Percentiles rank a stretch among this genome's conserved stretches.
These are phyloP conservation scores for Leptomonas pyrrhocoris DNA, from an alignment of 208 protist species.

Conservation along the genomic window DNA sequence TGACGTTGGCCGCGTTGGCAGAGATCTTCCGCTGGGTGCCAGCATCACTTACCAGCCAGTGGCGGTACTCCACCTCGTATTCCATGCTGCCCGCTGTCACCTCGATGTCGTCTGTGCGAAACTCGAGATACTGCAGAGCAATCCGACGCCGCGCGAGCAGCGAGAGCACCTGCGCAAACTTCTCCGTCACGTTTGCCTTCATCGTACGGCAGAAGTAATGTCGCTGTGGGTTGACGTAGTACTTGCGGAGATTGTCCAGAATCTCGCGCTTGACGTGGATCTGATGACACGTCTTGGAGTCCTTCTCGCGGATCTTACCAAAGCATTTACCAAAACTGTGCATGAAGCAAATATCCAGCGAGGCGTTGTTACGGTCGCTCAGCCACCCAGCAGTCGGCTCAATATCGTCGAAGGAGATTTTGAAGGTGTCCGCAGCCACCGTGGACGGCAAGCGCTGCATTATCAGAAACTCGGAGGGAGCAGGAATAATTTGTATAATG, in stretches of 20 bases:
- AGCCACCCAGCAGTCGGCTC: constrained; percentile 63
- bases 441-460: constrained; percentile 21
- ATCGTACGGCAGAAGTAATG: constrained; percentile 63
- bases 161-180: constrained; percentile 52
- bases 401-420: constrained; percentile 45
- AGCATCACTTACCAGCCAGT: constrained; percentile 45
- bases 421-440: constrained; percentile 17
- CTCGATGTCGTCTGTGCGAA: constrained; percentile 52
- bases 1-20: constrained; percentile 7
- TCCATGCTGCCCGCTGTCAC: constrained; percentile 48
- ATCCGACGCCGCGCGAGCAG: constrained; percentile 45
- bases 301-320: constrained; percentile 48
- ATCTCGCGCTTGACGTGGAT: constrained; percentile 51
- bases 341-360: constrained; percentile 70
- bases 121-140: constrained; percentile 58
- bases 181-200: constrained; percentile 56
- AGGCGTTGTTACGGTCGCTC: constrained; percentile 53
- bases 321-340: constrained; percentile 70
- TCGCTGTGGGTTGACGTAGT: constrained; percentile 47
- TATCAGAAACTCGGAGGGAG: constrained; percentile 13
- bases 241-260: constrained; percentile 44
- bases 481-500: constrained; percentile 41
- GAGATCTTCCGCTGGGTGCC: constrained; percentile 16
- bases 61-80: constrained; percentile 59
- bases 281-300: constrained; percentile 59